phyloP scores from a whole-genome alignment of 1,139 yeast species.

The Suhomyces yuchorum region DNA sequence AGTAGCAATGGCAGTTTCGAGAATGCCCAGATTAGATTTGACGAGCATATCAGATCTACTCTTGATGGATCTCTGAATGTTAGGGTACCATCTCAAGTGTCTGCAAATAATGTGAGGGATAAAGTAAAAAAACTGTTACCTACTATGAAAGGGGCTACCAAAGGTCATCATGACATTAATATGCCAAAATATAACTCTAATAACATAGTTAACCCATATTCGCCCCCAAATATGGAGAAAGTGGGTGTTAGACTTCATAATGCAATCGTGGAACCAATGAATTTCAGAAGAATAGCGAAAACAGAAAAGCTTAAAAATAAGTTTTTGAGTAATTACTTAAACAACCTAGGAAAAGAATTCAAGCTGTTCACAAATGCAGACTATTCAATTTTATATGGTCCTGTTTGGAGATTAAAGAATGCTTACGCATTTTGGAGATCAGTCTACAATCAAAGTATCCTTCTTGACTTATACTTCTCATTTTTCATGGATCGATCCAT shows the following conservation, averaged over 20 bases:
- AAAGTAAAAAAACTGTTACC: not conserved
- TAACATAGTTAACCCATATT: slow-evolving; percentile 15
- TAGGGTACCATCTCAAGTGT: not conserved
- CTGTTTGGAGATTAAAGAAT: slow-evolving; percentile 31
- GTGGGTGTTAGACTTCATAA: slow-evolving; percentile 17
- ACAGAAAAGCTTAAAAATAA: slow-evolving; percentile 18
- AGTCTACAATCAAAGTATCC: slow-evolving; percentile 30
- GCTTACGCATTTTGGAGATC: slow-evolving; percentile 32
- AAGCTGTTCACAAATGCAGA: slow-evolving; percentile 22
- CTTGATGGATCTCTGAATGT: slow-evolving; percentile 3
- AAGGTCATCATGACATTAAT: not conserved
- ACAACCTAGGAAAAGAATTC: slow-evolving; percentile 15
- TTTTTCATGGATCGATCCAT: slow-evolving; percentile 44
- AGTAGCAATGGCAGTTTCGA: slow-evolving; percentile 15
- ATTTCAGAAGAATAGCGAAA: slow-evolving; percentile 15
- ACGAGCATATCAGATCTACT: slow-evolving; percentile 15
- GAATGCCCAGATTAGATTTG: slow-evolving; percentile 13
- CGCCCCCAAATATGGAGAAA: slow-evolving; percentile 13
- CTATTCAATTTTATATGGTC: slow-evolving; percentile 22
- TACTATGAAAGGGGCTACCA: not conserved
- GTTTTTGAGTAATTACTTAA: slow-evolving; percentile 21
- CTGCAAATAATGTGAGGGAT: not conserved
- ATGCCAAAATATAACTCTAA: slow-evolving; percentile 2
- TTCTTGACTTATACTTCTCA: slow-evolving; percentile 32
- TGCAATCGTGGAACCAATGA: slow-evolving; percentile 16